Evolutionary conservation across 2,329 filamentous ascomycete species (phyloP), one percentile per base, ranked within the genome.

Genomic region (Aspergillus pseudoterreus): DNA sequence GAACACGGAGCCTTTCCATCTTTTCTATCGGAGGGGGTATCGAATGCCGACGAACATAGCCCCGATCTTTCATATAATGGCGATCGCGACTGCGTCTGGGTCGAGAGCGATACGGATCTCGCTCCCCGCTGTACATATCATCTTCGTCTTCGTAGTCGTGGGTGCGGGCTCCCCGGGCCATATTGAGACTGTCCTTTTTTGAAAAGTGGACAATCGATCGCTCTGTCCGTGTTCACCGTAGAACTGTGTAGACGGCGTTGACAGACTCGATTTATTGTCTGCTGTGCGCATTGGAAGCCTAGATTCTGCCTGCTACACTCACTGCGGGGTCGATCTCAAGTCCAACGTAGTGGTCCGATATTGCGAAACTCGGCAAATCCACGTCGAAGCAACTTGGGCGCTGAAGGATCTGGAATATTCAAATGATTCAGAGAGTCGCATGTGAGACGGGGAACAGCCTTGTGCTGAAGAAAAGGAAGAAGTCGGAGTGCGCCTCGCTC

Each of bases 1-100:
- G 70, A 10, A 74, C 63, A 17, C 74, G 72, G 47, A 71, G 60
- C 14, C 69, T 66, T 35, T 71, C 68, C n/a, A 69, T 63, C 27
- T 67, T 66, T 61, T 63, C 81, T 67, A 66, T 78, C 49, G 56
- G 73, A 60, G 54, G 56, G 2, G 60, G 78, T 66, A 57, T 77
- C 64, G 63, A 61, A 35, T 57, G 56, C 24, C 63, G 65, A 33
- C 60, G 63, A 38, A 56, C 57, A 32, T 69, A 50, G 10, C 35
- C 57, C 15, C 61, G 36, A 12, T 70, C 67, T 11, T 66, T 61
- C 15, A 68, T 65, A 24, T 61, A 57, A 17, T 58, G 50, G 4
- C 59, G 66, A 19, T 63, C 63, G 14, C 58, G 58, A 15, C 63
- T 63, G n/a, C 58, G 58, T 53, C 59, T 57, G 4, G 55, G 55